These are phyloP conservation scores for Fusarium tricinctum DNA, from an alignment of 2,329 filamentous ascomycete species.

Conservation along the genomic window DNA sequence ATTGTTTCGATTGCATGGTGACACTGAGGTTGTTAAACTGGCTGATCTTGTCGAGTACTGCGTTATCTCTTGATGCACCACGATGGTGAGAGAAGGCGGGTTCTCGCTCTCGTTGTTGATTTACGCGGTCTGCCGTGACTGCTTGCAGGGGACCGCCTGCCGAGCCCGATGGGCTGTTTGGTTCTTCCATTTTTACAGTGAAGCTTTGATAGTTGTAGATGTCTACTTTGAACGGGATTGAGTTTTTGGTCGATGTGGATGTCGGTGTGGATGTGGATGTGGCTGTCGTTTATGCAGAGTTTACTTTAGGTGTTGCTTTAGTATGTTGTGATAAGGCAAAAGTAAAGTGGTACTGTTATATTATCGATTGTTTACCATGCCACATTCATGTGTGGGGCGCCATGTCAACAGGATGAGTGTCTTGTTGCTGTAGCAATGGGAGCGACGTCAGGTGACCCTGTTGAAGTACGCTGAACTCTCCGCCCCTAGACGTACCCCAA, in stretches of 20 bases:
- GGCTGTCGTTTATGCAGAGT: constrained; percentile 21
- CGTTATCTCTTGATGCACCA: constrained; percentile 66
- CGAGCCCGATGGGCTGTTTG: constrained; percentile 65
- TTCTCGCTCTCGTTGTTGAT: constrained; percentile 61
- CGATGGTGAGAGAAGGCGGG: constrained; percentile 55
- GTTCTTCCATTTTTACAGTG: constrained; percentile 40
- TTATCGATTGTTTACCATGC: constrained; percentile 48
- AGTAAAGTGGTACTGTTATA: constrained; percentile 20
- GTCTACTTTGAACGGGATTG: constrained; percentile 7
- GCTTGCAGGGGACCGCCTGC: constrained; percentile 71
- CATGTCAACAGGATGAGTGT: constrained; percentile 5
- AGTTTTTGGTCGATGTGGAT: constrained; percentile 11
- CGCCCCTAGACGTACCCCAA: constrained; percentile 5
- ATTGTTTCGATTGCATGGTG: constrained; percentile 70
- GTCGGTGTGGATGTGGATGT: constrained; percentile 11
- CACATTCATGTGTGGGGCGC: constrained; percentile 23
- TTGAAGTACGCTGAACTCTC: not conserved
- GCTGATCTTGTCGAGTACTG: constrained; percentile 76
- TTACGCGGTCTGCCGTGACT: constrained; percentile 74
- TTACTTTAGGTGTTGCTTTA: constrained; percentile 33
- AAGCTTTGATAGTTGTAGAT: constrained; percentile 2
- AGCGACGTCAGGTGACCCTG: constrained; percentile 39
- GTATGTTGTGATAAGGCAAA: constrained; percentile 25
- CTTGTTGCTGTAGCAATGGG: constrained; percentile 24
- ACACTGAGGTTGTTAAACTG: constrained; percentile 80